Evolutionary conservation across 2,329 filamentous ascomycete species (phyloP).

Genomic region (Aspergillus neoniger): DNA sequence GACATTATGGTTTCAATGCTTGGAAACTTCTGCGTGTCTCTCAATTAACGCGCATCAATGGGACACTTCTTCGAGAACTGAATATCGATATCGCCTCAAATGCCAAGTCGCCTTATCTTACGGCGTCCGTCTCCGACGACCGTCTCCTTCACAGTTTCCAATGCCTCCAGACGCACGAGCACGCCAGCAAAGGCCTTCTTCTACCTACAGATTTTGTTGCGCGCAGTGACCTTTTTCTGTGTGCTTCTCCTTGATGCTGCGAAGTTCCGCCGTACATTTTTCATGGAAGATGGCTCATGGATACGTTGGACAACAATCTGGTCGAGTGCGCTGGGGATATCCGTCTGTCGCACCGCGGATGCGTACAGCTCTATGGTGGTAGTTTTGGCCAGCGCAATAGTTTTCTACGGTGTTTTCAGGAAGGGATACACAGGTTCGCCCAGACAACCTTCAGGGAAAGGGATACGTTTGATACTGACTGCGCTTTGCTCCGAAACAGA

Average conservation of each 20-base stretch:
- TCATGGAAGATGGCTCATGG: constrained; percentile 28
- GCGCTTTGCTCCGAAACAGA: constrained; percentile 54
- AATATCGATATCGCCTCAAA: constrained; percentile 31
- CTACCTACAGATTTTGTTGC: constrained; percentile 47
- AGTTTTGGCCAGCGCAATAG: constrained; percentile 38
- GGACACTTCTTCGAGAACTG: too few relatives aligned
- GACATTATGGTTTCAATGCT: background rate
- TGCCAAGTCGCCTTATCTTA: constrained; percentile 58
- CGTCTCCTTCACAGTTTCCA: constrained; percentile 89
- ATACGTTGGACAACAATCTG: constrained; percentile 37
- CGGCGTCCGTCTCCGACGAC: constrained; percentile 76
- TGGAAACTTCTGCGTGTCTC: background rate
- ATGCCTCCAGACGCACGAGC: constrained; percentile 59
- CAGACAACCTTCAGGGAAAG: background rate
- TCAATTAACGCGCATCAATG: background rate
- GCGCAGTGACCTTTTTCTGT: constrained; percentile 46
- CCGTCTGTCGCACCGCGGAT: constrained; percentile 40
- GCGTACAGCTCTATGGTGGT: constrained; percentile 47
- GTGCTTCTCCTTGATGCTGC: constrained; percentile 42
- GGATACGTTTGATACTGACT: constrained; percentile 11
- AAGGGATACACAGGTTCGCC: constrained; percentile 54
- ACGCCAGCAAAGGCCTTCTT: constrained; percentile 49
- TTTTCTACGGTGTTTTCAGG: constrained; percentile 49
- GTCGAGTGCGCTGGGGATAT: constrained; percentile 34
- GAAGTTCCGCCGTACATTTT: constrained; percentile 33